Base-by-base conservation (phyloP, 176 grass and related monocot species). In the maize (Zea mays) region DNA sequence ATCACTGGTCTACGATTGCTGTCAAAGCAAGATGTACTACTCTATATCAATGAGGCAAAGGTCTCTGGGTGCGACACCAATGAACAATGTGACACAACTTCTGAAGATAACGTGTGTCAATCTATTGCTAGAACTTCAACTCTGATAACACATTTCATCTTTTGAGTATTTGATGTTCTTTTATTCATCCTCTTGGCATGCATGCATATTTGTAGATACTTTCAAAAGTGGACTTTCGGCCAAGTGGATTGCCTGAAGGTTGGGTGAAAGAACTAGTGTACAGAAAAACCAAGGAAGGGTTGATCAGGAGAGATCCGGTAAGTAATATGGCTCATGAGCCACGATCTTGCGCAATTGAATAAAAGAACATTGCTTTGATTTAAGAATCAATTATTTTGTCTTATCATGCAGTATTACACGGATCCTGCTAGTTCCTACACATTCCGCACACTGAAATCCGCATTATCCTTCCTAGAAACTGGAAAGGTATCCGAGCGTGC, bases 271-370 rank as follows among this genome's bases (percentile, higher is more conserved):
- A 84, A 67, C 0, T 62, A 9, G 83, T 73, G 34, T 78, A 69
- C 48, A 85, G 83, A 78, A 85, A 68, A 44, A 82, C 68, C 71
- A 78, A 67, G 69, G 9, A 39, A 13, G 73, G 79, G 56, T 17
- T 56, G 6, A 72, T 12, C 4, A 89, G 83, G 65, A 89, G 39
- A 64, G 83, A 85, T 21, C 83, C 79, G 73, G 87, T 89, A 85
- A 47, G 51, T 36, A 72, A 47, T 67, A 72, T 19, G 70, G 27
- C 10, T 55, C 7, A 72, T 12, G 3, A 51, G n/a, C 20, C 54
- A 57, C 2, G n/a, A 3, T 37, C 39, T 39, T 72, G 27, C 8
- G n/a, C 10, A 4, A 55, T 72, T 38, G 15, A 17, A 39, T 72
- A 12, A 55, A 55, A 11, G 15, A 52, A 2, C 4, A 55, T 39